Conservation (phyloP, 208 protist species). For the Leishmania major region DNA sequence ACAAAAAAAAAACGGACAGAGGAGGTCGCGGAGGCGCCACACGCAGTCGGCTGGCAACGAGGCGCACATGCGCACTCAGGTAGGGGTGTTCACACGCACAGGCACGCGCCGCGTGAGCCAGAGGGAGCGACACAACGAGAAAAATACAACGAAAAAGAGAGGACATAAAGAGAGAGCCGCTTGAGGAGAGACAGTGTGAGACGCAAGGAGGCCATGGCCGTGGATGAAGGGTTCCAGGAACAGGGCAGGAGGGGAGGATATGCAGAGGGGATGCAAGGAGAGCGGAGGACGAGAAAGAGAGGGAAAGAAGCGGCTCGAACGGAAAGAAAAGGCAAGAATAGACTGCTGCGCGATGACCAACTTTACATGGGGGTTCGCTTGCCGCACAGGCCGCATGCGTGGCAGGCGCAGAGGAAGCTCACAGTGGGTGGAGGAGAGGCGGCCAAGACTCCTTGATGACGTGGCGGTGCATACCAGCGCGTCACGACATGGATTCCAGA, state of each 20-base stretch:
- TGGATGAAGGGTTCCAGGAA: not conserved
- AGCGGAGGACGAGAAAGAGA: not conserved
- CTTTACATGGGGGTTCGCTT: not conserved
- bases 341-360: not conserved
- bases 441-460: not conserved
- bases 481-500: not conserved
- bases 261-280: not conserved
- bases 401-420: not conserved
- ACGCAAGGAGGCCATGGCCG: not conserved
- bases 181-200: not conserved
- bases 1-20: not conserved
- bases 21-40: not conserved
- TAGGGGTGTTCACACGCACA: not conserved
- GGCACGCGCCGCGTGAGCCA: not conserved
- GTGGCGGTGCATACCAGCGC: not conserved
- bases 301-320: not conserved
- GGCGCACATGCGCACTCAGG: not conserved
- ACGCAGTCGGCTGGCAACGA: not conserved
- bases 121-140: not conserved
- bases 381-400: not conserved
- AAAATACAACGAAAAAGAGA: not conserved
- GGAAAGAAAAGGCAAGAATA: not conserved
- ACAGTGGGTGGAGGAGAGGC: not conserved
- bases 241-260: not conserved
- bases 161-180: not conserved